Conservation (phyloP, 768 basidiomycete genomes). For the Russula emetica region DNA sequence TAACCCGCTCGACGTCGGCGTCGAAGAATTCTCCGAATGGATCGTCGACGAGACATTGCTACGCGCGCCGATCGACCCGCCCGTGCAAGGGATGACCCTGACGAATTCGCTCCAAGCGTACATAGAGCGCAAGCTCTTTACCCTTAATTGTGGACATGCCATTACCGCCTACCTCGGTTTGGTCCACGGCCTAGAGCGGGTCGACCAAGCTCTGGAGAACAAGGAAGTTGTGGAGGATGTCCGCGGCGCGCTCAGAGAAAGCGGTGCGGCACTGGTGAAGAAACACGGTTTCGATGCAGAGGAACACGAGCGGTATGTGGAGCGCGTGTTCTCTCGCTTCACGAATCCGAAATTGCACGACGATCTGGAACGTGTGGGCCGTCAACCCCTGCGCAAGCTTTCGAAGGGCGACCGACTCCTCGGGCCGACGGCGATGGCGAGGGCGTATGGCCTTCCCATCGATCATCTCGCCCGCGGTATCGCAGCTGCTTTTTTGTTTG, state of each 20-base stretch:
- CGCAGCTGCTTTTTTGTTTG: slow-evolving; percentile 37
- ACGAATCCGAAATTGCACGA: slow-evolving; percentile 37
- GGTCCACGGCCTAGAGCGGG: slow-evolving; percentile 33
- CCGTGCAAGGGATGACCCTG: slow-evolving; percentile 34
- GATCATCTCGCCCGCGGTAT: slow-evolving; percentile 36
- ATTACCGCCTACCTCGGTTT: slow-evolving; percentile 40
- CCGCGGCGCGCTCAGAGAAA: slow-evolving; percentile 36
- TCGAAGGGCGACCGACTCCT: slow-evolving; percentile 36
- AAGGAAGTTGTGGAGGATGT: slow-evolving; percentile 32
- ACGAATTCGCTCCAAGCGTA: slow-evolving; percentile 36
- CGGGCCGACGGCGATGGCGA: slow-evolving; percentile 38
- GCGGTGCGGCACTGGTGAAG: slow-evolving; percentile 37
- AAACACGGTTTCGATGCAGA: slow-evolving; percentile 31
- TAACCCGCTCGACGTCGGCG: slow-evolving; percentile 38
- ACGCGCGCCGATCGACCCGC: slow-evolving; percentile 31
- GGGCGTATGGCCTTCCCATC: slow-evolving; percentile 33
- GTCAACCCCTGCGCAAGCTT: slow-evolving; percentile 41
- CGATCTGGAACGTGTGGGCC: slow-evolving; percentile 37
- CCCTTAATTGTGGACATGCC: slow-evolving; percentile 42
- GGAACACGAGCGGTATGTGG: slow-evolving; percentile 34
- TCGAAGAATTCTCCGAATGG: slow-evolving; percentile 43
- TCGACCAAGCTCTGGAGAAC: slow-evolving; percentile 36
- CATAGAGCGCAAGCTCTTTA: slow-evolving; percentile 43
- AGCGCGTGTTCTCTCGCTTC: slow-evolving; percentile 36
- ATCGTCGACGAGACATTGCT: slow-evolving; percentile 36